phyloP scores from a whole-genome alignment of 2,329 filamentous ascomycete genomes.

The Exophiala lecanii-corni region DNA sequence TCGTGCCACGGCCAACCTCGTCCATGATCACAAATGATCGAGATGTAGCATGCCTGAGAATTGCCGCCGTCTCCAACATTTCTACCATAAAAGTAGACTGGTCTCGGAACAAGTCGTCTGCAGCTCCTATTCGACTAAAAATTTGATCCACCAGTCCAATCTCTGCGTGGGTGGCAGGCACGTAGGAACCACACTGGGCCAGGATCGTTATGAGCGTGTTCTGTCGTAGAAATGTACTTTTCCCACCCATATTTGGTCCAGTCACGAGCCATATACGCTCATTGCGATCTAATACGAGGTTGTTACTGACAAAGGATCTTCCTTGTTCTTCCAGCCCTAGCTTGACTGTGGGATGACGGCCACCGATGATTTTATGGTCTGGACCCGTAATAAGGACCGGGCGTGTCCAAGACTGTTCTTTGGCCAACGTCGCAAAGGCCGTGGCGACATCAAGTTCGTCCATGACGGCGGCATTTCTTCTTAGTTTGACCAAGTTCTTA shows the following conservation, averaged over 20 bases:
- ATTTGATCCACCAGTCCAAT: constrained; percentile 93
- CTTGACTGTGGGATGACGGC: constrained; percentile 90
- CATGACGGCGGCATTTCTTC: constrained; percentile 83
- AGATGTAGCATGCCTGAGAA: constrained; percentile 76
- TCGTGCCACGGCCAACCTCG: constrained; percentile 91
- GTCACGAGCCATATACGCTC: constrained; percentile 66
- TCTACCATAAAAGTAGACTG: constrained; percentile 99
- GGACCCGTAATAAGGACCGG: constrained; percentile 64
- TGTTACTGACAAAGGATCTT: constrained; percentile 76
- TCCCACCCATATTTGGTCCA: constrained; percentile 97
- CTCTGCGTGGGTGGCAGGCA: constrained; percentile 80
- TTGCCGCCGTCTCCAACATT: constrained; percentile 93
- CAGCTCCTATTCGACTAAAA: constrained; percentile 87
- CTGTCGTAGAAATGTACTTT: constrained; percentile 91
- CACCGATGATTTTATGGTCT: constrained; percentile 72
- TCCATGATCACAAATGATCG: constrained; percentile 97
- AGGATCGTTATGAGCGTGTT: constrained; percentile 92
- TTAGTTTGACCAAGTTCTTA: constrained; percentile 74
- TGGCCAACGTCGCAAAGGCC: constrained; percentile 75
- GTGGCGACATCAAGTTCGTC: constrained; percentile 90
- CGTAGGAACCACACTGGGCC: constrained; percentile 87
- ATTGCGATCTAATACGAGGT: constrained; percentile 74
- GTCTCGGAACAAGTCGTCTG: constrained; percentile 89
- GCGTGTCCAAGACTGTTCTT: constrained; percentile 67
- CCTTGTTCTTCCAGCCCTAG: constrained; percentile 73